Evolutionary conservation across 345 rosid species (phyloP).

Genomic region (Sapria himalayana): DNA sequence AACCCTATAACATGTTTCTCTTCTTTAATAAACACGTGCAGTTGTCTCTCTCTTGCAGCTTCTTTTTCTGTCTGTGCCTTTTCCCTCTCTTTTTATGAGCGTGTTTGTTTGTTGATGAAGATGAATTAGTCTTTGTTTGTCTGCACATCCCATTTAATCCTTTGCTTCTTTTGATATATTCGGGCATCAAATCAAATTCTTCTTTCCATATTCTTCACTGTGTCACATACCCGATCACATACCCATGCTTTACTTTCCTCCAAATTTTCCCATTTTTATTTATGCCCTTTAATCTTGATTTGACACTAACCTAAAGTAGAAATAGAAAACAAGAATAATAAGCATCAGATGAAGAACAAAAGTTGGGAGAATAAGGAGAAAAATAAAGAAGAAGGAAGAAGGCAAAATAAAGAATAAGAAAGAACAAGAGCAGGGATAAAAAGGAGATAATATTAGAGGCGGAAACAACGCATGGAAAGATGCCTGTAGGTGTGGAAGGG

Average conservation of each 20-base stretch:
- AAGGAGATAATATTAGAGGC: too few relatives aligned
- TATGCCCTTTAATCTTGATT: too few relatives aligned
- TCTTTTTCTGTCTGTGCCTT: conserved; percentile 9
- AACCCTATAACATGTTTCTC: conserved; percentile 14
- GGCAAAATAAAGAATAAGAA: too few relatives aligned
- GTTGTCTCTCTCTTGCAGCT: conserved; percentile 9
- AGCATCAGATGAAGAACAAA: too few relatives aligned
- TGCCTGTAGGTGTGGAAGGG: conserved; percentile 39
- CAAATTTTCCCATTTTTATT: too few relatives aligned
- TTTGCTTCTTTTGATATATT: conserved; percentile 8
- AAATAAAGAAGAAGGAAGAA: conserved; percentile 2
- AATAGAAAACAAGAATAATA: not conserved
- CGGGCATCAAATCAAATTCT: conserved; percentile 6
- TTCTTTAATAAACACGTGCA: conserved; percentile 16
- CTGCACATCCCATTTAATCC: conserved; percentile 4
- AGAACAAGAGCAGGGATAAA: too few relatives aligned
- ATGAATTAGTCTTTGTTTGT: conserved; percentile 9
- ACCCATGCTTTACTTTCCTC: too few relatives aligned
- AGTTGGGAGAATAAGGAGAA: not conserved
- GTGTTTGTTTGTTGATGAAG: conserved; percentile 32
- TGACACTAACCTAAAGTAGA: too few relatives aligned
- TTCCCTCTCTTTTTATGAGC: conserved; percentile 15
- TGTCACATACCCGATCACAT: too few relatives aligned
- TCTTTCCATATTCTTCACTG: too few relatives aligned
- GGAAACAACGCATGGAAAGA: conserved; percentile 6